Conservation (phyloP, 2,329 filamentous ascomycete species). For the Alternaria hordeiaustralica region DNA sequence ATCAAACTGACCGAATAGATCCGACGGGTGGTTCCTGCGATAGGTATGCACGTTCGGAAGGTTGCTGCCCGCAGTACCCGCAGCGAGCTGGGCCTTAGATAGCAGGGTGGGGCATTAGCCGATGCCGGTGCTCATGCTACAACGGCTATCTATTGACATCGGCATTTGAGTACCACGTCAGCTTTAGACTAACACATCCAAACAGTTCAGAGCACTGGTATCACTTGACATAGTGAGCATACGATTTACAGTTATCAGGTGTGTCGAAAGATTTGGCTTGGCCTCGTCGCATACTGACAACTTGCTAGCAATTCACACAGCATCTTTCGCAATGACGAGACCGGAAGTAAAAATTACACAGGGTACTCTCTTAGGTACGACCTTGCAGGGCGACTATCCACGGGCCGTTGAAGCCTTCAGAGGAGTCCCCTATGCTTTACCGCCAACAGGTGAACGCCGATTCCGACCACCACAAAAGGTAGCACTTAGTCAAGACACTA, state of each 20-base stretch:
- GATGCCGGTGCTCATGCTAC: not conserved
- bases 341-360: constrained; percentile 14
- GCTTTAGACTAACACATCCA: not conserved
- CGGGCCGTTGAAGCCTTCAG: constrained; percentile 21
- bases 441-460: constrained; percentile 24
- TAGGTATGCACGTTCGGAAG: not conserved
- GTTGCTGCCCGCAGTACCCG: not conserved
- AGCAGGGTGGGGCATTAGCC: constrained; percentile 1
- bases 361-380: constrained; percentile 17
- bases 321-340: not conserved
- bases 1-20: not conserved
- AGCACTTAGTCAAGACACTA: constrained; percentile 5
- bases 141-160: not conserved
- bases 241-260: not conserved
- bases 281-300: not conserved
- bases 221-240: too few species aligned
- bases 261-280: not conserved
- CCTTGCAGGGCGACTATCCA: constrained; percentile 3
- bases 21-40: not conserved
- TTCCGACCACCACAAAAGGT: constrained; percentile 28
- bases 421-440: constrained; percentile 27
- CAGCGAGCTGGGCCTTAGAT: not conserved
- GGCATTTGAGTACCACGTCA: not conserved
- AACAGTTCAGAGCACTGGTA: not conserved
- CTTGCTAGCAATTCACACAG: not conserved